phyloP scores from a whole-genome alignment of 495 filamentous ascomycete genomes.

The Penicillium steckii region DNA sequence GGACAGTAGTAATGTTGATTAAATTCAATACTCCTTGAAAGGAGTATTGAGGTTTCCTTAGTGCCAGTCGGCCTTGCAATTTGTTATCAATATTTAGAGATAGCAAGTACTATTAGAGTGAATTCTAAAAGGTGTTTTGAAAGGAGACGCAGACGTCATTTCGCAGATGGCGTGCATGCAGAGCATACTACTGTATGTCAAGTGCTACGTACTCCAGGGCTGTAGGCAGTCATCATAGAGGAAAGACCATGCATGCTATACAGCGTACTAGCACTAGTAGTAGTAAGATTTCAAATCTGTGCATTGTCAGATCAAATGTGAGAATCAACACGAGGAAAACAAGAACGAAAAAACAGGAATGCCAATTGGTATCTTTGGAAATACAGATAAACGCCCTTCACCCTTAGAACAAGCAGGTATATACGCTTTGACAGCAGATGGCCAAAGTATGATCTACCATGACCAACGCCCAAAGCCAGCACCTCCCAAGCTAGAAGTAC shows the following conservation, averaged over 20 bases:
- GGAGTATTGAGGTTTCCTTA: too few species aligned
- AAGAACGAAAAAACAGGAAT: neutral
- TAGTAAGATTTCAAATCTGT: neutral
- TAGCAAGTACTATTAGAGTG: neutral
- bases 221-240: too few species aligned
- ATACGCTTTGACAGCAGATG: neutral
- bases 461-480: neutral
- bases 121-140: neutral
- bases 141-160: neutral
- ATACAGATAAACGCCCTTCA: neutral
- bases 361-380: slow-evolving; percentile 4
- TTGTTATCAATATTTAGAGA: neutral
- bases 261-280: too few species aligned
- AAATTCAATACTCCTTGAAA: too few species aligned
- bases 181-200: neutral
- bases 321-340: neutral
- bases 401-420: neutral
- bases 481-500: neutral
- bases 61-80: too few species aligned
- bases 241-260: too few species aligned
- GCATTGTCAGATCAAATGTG: neutral
- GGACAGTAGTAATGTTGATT: neutral
- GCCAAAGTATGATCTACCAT: neutral
- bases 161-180: neutral
- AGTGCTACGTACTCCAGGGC: too few species aligned